Evolutionary conservation across 148 eudicot species (phyloP).

Genomic region (Beta vulgaris): DNA sequence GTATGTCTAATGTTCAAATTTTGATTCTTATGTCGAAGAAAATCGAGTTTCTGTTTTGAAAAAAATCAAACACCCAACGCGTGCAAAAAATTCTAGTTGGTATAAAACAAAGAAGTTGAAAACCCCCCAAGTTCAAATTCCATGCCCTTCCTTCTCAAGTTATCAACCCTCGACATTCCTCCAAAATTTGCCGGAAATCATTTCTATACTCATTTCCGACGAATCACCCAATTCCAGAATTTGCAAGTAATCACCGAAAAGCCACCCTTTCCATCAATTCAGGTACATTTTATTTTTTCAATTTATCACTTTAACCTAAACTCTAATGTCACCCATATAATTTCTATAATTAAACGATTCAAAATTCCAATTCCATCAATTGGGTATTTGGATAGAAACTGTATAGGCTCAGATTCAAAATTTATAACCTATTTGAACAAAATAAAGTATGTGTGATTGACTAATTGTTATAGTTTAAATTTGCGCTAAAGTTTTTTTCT

Average conservation of each 20-base stretch:
- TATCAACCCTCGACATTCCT: background rate
- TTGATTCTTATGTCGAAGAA: too few species aligned
- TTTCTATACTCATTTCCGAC: background rate
- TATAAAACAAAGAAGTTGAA: too few species aligned
- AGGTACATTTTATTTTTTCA: slow-evolving; percentile 1
- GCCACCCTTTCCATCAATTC: background rate
- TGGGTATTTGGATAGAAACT: background rate
- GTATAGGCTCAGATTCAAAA: background rate
- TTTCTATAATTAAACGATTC: background rate
- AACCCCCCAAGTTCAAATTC: background rate
- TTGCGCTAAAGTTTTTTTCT: background rate
- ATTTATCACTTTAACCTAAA: background rate
- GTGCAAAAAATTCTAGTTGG: too few species aligned
- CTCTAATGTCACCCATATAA: background rate
- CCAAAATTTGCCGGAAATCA: background rate
- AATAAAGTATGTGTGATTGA: background rate
- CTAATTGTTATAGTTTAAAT: background rate
- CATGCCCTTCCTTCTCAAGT: background rate
- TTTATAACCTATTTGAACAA: background rate
- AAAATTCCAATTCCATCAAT: background rate
- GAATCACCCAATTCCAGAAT: background rate
- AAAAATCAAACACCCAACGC: too few species aligned
- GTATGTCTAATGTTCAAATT: too few species aligned
- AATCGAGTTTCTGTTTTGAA: too few species aligned
- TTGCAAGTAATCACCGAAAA: background rate